A percentile compares a stretch with the other conserved stretches of the same genome.
These are phyloP conservation scores for Sporobolomyces phaffii DNA, from an alignment of 768 basidiomycete species.

Conservation along the genomic window DNA sequence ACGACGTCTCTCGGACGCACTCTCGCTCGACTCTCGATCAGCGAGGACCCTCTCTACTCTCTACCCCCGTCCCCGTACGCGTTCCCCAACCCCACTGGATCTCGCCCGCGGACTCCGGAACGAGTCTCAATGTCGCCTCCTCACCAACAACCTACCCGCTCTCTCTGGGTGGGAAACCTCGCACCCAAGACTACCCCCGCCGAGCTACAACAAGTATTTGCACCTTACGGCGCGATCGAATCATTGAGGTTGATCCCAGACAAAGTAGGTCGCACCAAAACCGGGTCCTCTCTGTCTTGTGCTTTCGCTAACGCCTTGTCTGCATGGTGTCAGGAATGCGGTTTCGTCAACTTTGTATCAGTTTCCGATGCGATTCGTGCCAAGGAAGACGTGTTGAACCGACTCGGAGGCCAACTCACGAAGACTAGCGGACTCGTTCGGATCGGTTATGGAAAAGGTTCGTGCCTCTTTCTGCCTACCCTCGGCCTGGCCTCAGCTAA, in stretches of 20 bases:
- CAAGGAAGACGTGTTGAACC: constrained; percentile 93
- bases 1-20: neutral
- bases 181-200: constrained; percentile 91
- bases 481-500: too few relatives aligned
- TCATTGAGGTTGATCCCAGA: constrained; percentile 89
- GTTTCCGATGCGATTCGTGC: constrained; percentile 90
- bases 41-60: neutral
- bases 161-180: constrained; percentile 96
- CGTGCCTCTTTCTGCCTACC: constrained; percentile 49
- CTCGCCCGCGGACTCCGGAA: constrained; percentile 38
- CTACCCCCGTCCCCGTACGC: constrained; percentile 5
- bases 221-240: constrained; percentile 94
- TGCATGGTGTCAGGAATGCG: constrained; percentile 87
- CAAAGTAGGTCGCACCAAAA: constrained; percentile 59
- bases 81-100: constrained; percentile 14
- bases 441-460: constrained; percentile 95
- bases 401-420: constrained; percentile 63
- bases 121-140: constrained; percentile 63
- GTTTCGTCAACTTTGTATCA: constrained; percentile 97
- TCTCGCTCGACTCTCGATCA: neutral
- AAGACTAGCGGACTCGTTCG: constrained; percentile 77
- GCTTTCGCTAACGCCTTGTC: too few relatives aligned
- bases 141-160: constrained; percentile 87
- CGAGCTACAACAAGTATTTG: constrained; percentile 90
- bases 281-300: too few relatives aligned